Base-by-base conservation (phyloP, 2,329 filamentous ascomycete genomes). In the Xylariaceae sp. region DNA sequence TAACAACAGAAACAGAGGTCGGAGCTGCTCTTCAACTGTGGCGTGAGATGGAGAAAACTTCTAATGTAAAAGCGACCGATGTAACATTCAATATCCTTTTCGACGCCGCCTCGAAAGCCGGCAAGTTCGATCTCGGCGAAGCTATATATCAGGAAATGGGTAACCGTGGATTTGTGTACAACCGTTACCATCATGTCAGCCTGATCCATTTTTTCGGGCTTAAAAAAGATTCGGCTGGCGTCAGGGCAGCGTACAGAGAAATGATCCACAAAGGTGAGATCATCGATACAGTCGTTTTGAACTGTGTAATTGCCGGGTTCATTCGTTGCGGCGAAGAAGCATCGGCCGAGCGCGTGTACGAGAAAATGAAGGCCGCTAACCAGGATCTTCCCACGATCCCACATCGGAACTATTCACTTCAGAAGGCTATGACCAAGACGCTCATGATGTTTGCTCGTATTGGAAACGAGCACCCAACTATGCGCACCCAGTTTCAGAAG, bases 31-130 rank as follows among this genome's bases (percentile, higher is more conserved):
- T 99, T 42, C 80, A 83, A 44, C 71, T 95, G 19, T 99, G 93
- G 92, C 84, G 82, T 58, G 85, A 94, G 62, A 97, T 97, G 91
- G 94, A 99, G 69, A 78, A 81, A 43, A 73, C 83, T 5, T 84
- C 85, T 2, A 79, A 81, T 1, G 69, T 90, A 13, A 73, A 74
- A 59, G 86, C 81, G 34, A 88, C 88, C 60, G 78, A 83, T 45
- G 86, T 91, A n/a, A 96, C 93, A 0, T 95, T 99, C 71, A 96
- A 94, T 66, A 88, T 97, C 43, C 79, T 99, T 12, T 97, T 96
- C 62, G 89, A 97, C 65, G 81, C 90, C 11, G 90, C 94, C 1
- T 83, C 90, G 60, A 95, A 94, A 69, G 84, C 90, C 0, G 88
- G 89, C 38, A 94, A 95, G 64, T 96, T 88, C 59, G 76, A 77